phyloP scores from a whole-genome alignment of 2,329 filamentous ascomycete genomes.

The Pseudogymnoascus sp. region DNA sequence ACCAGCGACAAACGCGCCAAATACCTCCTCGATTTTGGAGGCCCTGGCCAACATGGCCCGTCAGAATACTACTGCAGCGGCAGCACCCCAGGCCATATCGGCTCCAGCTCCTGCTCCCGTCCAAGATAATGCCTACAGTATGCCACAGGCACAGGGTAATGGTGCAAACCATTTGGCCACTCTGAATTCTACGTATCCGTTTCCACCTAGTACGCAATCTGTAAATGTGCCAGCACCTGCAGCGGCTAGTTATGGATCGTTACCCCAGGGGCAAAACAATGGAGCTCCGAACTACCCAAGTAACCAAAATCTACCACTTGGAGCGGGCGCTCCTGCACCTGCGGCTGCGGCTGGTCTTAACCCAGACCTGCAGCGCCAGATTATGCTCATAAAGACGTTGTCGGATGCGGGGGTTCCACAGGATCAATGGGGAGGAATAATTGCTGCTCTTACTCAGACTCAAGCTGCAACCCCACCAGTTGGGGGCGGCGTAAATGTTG shows the following conservation, averaged over 20 bases:
- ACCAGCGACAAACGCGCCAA: constrained; percentile 37
- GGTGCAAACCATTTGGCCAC: constrained; percentile 26
- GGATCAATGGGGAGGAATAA: constrained; percentile 61
- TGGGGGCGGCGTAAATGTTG: constrained; percentile 24
- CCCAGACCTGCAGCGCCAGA: constrained; percentile 57
- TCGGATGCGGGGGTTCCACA: constrained; percentile 66
- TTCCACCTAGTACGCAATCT: constrained; percentile 42
- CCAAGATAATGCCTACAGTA: constrained; percentile 30
- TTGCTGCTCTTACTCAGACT: constrained; percentile 43
- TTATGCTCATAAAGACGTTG: constrained; percentile 67
- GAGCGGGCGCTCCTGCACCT: constrained; percentile 30
- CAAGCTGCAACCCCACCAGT: constrained; percentile 19
- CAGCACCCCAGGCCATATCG: constrained; percentile 16
- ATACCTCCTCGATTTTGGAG: constrained; percentile 62
- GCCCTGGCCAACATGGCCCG: constrained; percentile 74
- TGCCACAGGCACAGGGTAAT: constrained; percentile 40
- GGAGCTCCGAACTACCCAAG: constrained; percentile 31
- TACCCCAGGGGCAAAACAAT: constrained; percentile 29
- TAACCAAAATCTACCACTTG: constrained; percentile 29
- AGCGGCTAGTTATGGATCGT: constrained; percentile 22
- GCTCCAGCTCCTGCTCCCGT: constrained; percentile 25
- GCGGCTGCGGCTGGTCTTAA: constrained; percentile 35
- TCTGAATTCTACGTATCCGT: constrained; percentile 21
- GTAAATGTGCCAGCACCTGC: constrained; percentile 45
- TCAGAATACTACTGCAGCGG: constrained; percentile 51